Evolutionary conservation across 164 flowering plant genomes (phyloP), one percentile per base, ranked within the genome.

Genomic region (Cinnamomum micranthum): DNA sequence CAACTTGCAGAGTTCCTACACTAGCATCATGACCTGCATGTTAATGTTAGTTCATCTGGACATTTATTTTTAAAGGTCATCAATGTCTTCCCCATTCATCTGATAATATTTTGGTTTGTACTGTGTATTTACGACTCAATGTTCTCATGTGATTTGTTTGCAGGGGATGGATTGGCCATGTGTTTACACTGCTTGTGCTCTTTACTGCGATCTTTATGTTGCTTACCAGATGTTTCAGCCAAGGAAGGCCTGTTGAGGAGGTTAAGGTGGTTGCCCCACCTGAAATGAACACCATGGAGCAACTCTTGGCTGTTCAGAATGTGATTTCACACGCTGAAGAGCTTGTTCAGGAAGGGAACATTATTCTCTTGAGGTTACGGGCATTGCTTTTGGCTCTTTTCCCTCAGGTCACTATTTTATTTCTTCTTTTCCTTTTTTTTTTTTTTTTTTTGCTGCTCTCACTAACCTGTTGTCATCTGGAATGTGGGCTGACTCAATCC

Each of bases 291-390:
- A 84, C 86, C 62, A 86, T 96, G 97, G 99, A 94, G 80, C 99
- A 96, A 84, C 90, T 96, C 77, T 80, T 91, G 84, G 94, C 92
- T 47, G 91, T 96, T 65, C 99, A 96, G 80, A 91, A 87, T 83
- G 91, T 87, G 20, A 82, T 96, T 76, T 84, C 93, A 19, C 92
- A 87, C 80, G 84, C 85, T 55, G 97, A 91, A 81, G 91, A 81
- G 81, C 74, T 90, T 72, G 81, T 94, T 63, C 99, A 96, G 78
- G 95, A 91, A 71, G 95, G 90, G 24, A 96, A 94, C 74, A 74
- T 94, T 23, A 77, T 82, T 68, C 97, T 96, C 70, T 93, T 96
- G 76, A 96, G 92, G 83, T 23, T 87, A 12, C 92, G 97, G 51
- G 98, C 88, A 67, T 77, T 96, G 82, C 67, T 92, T 50, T 77